Base-by-base conservation (phyloP, 164 flowering plant genomes). In the Piper betle region DNA sequence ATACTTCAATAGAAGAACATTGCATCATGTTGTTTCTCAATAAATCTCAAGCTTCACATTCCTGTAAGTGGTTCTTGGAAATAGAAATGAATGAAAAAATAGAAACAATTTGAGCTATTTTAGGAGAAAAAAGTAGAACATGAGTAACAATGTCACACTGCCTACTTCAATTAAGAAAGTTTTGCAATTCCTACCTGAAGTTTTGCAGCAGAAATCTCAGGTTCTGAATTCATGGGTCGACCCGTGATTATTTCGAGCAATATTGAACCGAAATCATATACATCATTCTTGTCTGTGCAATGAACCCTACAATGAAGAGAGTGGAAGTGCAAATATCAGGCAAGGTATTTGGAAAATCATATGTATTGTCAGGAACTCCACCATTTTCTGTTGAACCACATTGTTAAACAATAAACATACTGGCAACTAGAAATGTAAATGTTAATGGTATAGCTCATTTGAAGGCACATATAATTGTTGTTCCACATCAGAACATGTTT, bases 191-290 rank as follows among this genome's bases (percentile, higher is more conserved):
- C 50, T 76, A 88, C 96, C 84, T 75, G 81, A 55, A 79, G 74
- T 77, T 66, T 82, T 19, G 74, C 52, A 57, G 39, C 65, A 57
- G 76, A 72, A 41, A 81, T 77, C 62, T 93, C 89, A 58, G 59
- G 67, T 39, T n/a, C 64, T n/a, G 84, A 74, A 52, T 60, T 72
- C 42, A 86, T 58, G 16, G 80, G 77, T 68, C 66, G 80, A 53
- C 99, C 99, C 2, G 71, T 54, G 57, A 90, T 77, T 40, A 85
- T 62, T 71, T 94, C 97, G 17, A 91, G 80, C 57, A 94, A 64
- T 67, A 94, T 88, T 11, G 84, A 78, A 53, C 97, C 99, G 66
- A 94, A 84, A 69, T 86, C 84, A 66, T 86, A 82, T 7, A 90
- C 65, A 63, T 90, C 97, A 20, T 8, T 37, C 71, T 79, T 86